These are phyloP conservation scores for Homolaphlyctis polyrhiza DNA, from an alignment of 371 early-diverging fungal species.

Conservation along the genomic window DNA sequence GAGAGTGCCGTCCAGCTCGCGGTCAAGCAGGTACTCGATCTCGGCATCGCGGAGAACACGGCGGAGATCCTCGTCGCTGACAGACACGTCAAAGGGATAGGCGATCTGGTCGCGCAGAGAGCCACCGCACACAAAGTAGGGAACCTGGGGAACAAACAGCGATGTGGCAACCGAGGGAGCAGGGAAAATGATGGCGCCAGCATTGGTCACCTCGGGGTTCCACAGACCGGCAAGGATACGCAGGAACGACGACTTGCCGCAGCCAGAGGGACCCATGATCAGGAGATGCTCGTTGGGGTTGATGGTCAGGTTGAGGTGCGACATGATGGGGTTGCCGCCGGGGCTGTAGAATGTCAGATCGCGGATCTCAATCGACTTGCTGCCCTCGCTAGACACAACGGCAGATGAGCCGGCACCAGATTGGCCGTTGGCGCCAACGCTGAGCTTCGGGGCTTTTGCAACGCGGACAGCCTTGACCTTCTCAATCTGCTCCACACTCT, in stretches of 20 bases:
- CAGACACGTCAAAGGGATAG: constrained; percentile 10
- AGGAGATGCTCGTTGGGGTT: constrained; percentile 15
- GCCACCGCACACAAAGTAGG: constrained; percentile 15
- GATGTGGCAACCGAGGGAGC: not conserved
- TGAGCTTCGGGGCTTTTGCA: not conserved
- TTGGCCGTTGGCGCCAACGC: not conserved
- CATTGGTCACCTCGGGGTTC: constrained; percentile 15
- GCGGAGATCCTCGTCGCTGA: constrained; percentile 4
- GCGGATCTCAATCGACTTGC: not conserved
- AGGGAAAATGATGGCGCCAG: not conserved
- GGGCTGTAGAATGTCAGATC: constrained; percentile 8
- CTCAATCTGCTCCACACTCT: constrained; percentile 45
- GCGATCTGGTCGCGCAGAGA: constrained; percentile 14
- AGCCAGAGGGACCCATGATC: constrained; percentile 75
- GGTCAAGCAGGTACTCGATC: constrained; percentile 15
- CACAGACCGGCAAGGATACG: constrained; percentile 73
- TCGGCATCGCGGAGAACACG: constrained; percentile 8
- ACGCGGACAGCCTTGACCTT: not conserved
- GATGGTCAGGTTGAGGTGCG: constrained; percentile 12
- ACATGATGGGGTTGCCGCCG: not conserved
- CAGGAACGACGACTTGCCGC: constrained; percentile 71
- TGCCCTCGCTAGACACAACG: not conserved
- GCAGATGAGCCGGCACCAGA: not conserved
- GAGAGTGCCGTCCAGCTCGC: not conserved
- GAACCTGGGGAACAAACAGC: constrained; percentile 15